These are phyloP conservation scores for Pseudonitzschia pungens DNA, from an alignment of 108 stramenopile species.

Conservation along the genomic window DNA sequence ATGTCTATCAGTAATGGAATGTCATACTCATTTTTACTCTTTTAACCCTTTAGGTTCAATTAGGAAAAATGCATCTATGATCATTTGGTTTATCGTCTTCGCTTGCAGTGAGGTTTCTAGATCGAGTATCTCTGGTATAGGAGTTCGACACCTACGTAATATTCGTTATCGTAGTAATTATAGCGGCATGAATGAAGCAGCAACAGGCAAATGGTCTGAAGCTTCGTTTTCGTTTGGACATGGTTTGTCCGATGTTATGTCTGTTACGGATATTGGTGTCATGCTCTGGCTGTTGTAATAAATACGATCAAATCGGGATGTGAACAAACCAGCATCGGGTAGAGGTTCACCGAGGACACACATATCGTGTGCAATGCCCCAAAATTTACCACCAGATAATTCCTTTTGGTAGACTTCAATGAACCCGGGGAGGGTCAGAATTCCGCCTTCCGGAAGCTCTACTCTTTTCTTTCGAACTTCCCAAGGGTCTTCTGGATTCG, in stretches of 20 bases:
- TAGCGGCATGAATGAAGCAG: conserved; percentile 57
- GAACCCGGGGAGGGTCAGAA: conserved; percentile 67
- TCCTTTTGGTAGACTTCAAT: conserved; percentile 76
- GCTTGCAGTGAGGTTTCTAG: too few species aligned
- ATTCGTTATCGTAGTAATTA: not conserved
- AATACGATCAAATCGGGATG: conserved; percentile 86
- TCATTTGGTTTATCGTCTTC: too few species aligned
- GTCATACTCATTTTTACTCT: too few species aligned
- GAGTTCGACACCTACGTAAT: not conserved
- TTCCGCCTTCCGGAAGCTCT: conserved; percentile 62
- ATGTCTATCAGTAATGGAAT: conserved; percentile 20
- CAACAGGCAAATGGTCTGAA: conserved; percentile 90
- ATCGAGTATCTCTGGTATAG: too few species aligned
- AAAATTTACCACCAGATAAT: conserved; percentile 87
- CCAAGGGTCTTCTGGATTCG: conserved; percentile 38
- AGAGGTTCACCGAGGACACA: conserved; percentile 75
- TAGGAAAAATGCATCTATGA: too few species aligned
- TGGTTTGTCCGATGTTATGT: conserved; percentile 41
- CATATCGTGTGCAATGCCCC: conserved; percentile 92
- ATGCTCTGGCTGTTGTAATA: conserved; percentile 60
- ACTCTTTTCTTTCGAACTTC: conserved; percentile 39
- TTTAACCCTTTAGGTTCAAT: not conserved
- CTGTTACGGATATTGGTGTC: conserved; percentile 58
- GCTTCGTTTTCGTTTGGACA: conserved; percentile 87
- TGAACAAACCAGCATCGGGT: conserved; percentile 69